Evolutionary conservation across 441 rosid species (phyloP).

Genomic region (Manihot esculenta): DNA sequence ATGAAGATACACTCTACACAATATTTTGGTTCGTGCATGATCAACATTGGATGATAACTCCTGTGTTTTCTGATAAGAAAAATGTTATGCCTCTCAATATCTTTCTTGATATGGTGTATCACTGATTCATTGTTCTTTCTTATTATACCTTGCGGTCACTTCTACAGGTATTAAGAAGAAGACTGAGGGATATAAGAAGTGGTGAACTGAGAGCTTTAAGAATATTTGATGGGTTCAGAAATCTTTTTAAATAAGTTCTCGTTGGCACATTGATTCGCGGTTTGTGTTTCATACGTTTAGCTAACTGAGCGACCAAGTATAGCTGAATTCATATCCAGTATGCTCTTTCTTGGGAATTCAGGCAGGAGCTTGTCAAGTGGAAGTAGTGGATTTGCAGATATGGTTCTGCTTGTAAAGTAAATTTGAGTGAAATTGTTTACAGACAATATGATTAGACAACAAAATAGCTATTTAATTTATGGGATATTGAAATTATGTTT

Average conservation of each 20-base stretch:
- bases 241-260: slow-evolving; percentile 54
- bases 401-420: neutral
- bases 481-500: too few relatives aligned
- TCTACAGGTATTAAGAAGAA: slow-evolving; percentile 76
- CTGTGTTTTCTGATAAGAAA: neutral
- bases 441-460: too few relatives aligned
- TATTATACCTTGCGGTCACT: neutral
- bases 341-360: neutral
- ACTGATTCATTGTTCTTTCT: neutral
- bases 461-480: too few relatives aligned
- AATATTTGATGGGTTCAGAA: slow-evolving; percentile 64
- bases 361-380: neutral
- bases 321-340: neutral
- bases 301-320: neutral
- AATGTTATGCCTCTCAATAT: neutral
- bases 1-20: neutral
- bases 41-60: too few relatives aligned
- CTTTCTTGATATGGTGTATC: neutral
- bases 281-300: neutral
- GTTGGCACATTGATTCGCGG: neutral
- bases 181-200: slow-evolving; percentile 78
- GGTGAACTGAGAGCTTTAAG: slow-evolving; percentile 85
- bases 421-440: neutral
- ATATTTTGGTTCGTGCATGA: too few relatives aligned
- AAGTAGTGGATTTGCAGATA: neutral